Base-by-base conservation (phyloP, 768 basidiomycete species). In the Amanita subjunquillea region DNA sequence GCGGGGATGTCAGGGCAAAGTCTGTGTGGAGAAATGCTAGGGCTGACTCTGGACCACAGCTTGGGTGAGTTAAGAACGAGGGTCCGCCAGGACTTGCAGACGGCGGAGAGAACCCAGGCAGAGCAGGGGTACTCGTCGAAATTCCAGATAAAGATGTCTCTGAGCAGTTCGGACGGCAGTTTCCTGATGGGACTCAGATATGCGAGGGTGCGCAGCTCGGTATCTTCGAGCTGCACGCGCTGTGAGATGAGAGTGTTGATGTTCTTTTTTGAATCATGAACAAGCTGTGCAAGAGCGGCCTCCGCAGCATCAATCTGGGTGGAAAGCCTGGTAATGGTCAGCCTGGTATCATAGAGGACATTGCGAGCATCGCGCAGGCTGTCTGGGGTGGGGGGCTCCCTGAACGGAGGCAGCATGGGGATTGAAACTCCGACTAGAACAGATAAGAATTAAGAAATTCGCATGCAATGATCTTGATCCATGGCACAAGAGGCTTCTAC, bases 31-130 rank as follows among this genome's bases (percentile, higher is more conserved):
- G 52, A 36, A 53, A 48, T 48, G 22, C 30, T 25, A 17, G 55
- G 20, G 71, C 75, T 67, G 59, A 87, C 86, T 74, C 85, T 88
- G 45, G 85, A 85, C 87, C 87, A 90, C 40, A 90, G 65, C 39
- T 59, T 72, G 4, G 87, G 87, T 65, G 85, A 85, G 20, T 74
- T 69, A 29, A 89, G 67, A 3, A 78, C 78, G 39, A 86, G 70
- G 48, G 74, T 70, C 49, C 87, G 72, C 87, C 87, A 90, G 13
- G 75, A 67, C 6, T 72, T 62, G 56, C 79, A 87, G 3, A 89
- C 85, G 0, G 83, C 76, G 3, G 85, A 74, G 39, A 89, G 74
- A 22, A 82, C 76, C 87, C 87, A 90, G 6, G 84, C 83, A 60
- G 78, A 80, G 60, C 82, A 83, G n/a, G 83, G 77, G 62, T 84